Conservation (phyloP, 345 rosid species). For the Salix udensis region DNA sequence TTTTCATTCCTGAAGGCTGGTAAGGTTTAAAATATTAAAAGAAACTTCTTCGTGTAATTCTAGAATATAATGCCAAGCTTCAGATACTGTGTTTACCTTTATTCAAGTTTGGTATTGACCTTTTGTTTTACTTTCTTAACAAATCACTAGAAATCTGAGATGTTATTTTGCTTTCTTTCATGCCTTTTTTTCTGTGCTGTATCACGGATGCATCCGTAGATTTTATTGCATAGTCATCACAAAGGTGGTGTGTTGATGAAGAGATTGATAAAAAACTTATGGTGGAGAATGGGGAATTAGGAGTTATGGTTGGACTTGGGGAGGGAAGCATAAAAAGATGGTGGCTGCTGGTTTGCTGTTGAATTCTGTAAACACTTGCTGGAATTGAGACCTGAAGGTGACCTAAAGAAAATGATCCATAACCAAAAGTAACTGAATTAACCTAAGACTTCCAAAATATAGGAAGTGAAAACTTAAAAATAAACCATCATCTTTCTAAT, state of each 20-base stretch:
- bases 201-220: not conserved
- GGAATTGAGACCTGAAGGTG: not conserved
- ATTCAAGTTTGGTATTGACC: not conserved
- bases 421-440: not conserved
- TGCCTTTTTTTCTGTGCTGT: not conserved
- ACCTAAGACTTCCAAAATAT: not conserved
- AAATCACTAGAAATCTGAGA: not conserved
- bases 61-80: not conserved
- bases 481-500: not conserved
- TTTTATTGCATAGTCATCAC: not conserved
- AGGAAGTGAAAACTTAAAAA: not conserved
- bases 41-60: not conserved
- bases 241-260: not conserved
- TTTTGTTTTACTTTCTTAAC: not conserved
- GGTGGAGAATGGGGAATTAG: not conserved
- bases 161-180: not conserved
- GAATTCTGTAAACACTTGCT: not conserved
- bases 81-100: not conserved
- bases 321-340: not conserved
- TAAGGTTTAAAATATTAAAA: conserved; percentile 37
- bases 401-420: not conserved
- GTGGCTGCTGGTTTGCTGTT: not conserved
- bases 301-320: not conserved
- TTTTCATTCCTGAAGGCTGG: conserved; percentile 99
- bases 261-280: not conserved